A percentile compares a stretch with the other conserved stretches of the same genome.
phyloP scores from a whole-genome alignment of 306 rosid genomes.

The Dicorynia guianensis region DNA sequence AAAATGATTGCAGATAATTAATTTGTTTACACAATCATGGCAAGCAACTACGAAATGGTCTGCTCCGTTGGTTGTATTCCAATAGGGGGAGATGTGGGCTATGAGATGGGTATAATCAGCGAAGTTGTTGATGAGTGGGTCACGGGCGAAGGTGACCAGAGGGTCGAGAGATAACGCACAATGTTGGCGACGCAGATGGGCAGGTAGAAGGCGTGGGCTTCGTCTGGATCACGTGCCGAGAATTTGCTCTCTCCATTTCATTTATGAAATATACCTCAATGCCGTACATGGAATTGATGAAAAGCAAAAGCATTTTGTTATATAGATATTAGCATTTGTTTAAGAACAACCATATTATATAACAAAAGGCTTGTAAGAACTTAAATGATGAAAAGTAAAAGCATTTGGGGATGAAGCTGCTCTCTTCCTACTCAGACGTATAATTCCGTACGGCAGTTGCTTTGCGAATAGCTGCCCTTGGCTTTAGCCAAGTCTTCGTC shows the following conservation, averaged over 20 bases:
- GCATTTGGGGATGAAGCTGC: conserved; percentile 51
- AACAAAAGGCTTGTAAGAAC: not conserved
- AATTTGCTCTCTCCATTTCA: conserved; percentile 58
- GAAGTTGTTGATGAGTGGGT: conserved; percentile 35
- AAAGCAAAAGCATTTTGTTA: too few species aligned
- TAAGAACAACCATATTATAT: too few species aligned
- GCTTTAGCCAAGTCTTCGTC: conserved; percentile 57
- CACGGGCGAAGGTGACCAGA: conserved; percentile 39
- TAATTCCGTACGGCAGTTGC: conserved; percentile 41
- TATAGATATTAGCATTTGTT: too few species aligned
- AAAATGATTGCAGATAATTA: too few species aligned
- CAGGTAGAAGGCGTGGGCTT: conserved; percentile 58
- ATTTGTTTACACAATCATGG: conserved; percentile 60
- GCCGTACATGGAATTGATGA: conserved; percentile 52
- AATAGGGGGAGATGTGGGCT: conserved; percentile 49
- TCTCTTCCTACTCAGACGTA: conserved; percentile 41
- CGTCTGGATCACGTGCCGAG: conserved; percentile 54
- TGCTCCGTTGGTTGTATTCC: conserved; percentile 62
- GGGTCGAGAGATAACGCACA: conserved; percentile 50
- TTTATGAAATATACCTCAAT: conserved; percentile 66
- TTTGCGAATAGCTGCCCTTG: conserved; percentile 52
- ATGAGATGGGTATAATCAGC: conserved; percentile 44
- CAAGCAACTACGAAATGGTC: conserved; percentile 68
- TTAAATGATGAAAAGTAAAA: conserved; percentile 54
- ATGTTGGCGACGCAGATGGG: conserved; percentile 57